These are phyloP conservation scores for Catunica adiposa DNA, from an alignment of 2,329 filamentous ascomycete species.

Conservation along the genomic window DNA sequence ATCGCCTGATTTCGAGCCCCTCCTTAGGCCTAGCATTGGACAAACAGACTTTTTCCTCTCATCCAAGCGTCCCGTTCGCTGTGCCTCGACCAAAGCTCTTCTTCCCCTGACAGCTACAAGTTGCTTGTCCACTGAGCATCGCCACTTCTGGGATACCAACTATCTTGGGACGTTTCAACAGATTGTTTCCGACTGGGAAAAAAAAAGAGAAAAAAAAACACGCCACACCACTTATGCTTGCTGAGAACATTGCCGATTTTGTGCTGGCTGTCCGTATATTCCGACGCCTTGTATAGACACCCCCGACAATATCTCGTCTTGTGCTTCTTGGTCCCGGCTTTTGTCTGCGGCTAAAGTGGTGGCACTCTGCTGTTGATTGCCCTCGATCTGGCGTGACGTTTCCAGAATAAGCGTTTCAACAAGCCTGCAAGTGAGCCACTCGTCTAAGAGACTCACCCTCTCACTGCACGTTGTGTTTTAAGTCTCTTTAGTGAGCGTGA, in stretches of 20 bases:
- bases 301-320: neutral
- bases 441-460: neutral
- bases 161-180: neutral
- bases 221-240: neutral
- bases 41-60: neutral
- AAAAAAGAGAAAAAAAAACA: no score
- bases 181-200: neutral
- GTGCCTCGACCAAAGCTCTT: neutral
- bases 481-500: neutral
- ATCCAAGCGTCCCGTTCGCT: neutral
- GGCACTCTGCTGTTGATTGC: neutral
- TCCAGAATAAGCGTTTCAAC: neutral
- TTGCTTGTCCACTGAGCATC: neutral
- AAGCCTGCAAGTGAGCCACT: neutral
- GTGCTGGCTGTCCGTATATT: neutral
- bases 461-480: neutral
- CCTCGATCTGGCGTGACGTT: constrained; percentile 5
- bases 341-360: constrained; percentile 3
- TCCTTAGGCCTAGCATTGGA: neutral
- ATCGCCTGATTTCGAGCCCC: neutral
- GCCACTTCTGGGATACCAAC: no score
- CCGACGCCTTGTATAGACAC: neutral
- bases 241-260: neutral
- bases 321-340: neutral
- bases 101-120: neutral